Conservation (phyloP, 495 filamentous ascomycete species). For the Penicillium parvum region DNA sequence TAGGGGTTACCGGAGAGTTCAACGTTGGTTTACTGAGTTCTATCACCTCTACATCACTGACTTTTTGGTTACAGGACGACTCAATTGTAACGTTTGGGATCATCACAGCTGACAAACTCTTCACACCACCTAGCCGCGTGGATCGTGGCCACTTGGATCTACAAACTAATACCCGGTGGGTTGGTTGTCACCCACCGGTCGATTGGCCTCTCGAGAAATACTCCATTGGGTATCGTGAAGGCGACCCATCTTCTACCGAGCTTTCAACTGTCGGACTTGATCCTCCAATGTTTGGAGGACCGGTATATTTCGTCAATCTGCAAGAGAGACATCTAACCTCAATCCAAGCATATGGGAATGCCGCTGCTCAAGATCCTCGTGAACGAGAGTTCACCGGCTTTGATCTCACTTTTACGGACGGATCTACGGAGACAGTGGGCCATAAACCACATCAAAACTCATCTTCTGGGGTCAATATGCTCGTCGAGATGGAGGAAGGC, state of each 20-base stretch:
- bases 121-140: neutral
- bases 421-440: neutral
- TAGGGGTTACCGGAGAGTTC: neutral
- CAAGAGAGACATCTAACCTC: neutral
- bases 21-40: too few species aligned
- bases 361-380: neutral
- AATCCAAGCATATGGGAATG: neutral
- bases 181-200: neutral
- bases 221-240: neutral
- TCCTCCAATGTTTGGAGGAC: neutral
- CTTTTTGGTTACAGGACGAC: neutral
- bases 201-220: neutral
- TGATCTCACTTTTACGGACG: neutral
- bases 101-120: neutral
- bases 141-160: neutral
- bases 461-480: too few species aligned
- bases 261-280: too few species aligned
- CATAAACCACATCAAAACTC: too few species aligned
- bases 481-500: too few species aligned
- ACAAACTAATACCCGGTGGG: constrained; percentile 1
- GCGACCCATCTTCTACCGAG: neutral
- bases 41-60: too few species aligned
- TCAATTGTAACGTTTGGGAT: neutral
- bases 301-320: neutral
- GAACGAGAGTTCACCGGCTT: neutral